Percentiles rank a stretch among this genome's conserved stretches.
Evolutionary conservation across 2,329 filamentous ascomycete species (phyloP).

Genomic region (Hypomyces rosellus): DNA sequence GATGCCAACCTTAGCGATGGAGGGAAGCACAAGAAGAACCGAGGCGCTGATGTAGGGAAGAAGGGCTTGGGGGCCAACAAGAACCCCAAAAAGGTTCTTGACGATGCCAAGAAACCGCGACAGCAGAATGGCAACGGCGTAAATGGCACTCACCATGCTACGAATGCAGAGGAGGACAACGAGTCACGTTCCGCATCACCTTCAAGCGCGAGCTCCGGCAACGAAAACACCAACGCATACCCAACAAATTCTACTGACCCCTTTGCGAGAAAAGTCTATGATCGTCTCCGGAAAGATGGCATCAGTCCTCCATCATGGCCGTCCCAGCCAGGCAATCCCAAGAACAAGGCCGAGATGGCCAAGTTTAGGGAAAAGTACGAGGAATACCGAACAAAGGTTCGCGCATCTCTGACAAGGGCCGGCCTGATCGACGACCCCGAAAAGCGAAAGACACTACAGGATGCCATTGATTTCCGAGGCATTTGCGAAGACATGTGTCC

Average conservation of each 20-base stretch:
- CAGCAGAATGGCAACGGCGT: slow-evolving; percentile 1
- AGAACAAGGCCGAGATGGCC: slow-evolving; percentile 46
- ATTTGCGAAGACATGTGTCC: slow-evolving; percentile 66
- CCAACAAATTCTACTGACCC: slow-evolving; percentile 26
- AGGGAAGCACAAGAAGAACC: slow-evolving; percentile 8
- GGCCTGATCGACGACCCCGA: slow-evolving; percentile 60
- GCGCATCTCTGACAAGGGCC: slow-evolving; percentile 51
- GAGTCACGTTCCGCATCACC: slow-evolving; percentile 21
- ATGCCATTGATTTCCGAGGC: slow-evolving; percentile 61
- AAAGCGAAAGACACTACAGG: slow-evolving; percentile 53
- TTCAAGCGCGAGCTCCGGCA: slow-evolving; percentile 18
- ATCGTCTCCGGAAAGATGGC: slow-evolving; percentile 47
- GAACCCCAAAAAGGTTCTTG: slow-evolving; percentile 9
- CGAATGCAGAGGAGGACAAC: slow-evolving; percentile 11
- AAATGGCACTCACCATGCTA: slow-evolving; percentile 7
- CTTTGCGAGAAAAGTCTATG: slow-evolving; percentile 45
- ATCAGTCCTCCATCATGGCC: slow-evolving; percentile 52
- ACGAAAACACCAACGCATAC: slow-evolving; percentile 14
- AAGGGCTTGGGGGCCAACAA: slow-evolving; percentile 19
- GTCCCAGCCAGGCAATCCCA: slow-evolving; percentile 45
- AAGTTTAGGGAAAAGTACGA: slow-evolving; percentile 51
- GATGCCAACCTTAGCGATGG: slow-evolving; percentile 21
- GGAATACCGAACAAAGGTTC: slow-evolving; percentile 50
- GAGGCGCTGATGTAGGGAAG: slow-evolving; percentile 2
- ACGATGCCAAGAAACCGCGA: slow-evolving; percentile 6